Evolutionary conservation across 2,329 filamentous ascomycete genomes (phyloP).

Genomic region (Neurospora sp.): DNA sequence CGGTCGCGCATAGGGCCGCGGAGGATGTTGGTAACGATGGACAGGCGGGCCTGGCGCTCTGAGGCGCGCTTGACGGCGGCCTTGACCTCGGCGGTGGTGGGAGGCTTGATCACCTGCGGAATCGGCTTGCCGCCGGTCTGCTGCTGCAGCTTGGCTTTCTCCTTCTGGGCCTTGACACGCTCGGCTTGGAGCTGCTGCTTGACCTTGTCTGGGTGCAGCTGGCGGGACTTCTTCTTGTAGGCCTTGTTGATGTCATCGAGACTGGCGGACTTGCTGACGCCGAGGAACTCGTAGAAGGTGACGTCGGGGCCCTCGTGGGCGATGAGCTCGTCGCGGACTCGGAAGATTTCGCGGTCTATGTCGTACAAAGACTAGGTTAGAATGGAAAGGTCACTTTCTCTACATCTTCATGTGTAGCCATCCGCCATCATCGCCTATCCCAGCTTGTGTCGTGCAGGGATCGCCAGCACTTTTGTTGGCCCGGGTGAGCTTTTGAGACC

Average conservation of each 20-base stretch:
- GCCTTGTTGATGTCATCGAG: conserved; percentile 89
- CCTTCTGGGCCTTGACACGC: conserved; percentile 44
- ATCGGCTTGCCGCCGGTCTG: conserved; percentile 46
- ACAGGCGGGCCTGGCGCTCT: conserved; percentile 74
- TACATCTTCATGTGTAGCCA: neutral
- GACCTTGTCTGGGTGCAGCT: conserved; percentile 91
- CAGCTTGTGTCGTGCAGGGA: neutral
- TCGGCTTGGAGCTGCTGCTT: conserved; percentile 70
- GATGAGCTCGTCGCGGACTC: conserved; percentile 77
- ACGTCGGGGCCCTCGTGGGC: conserved; percentile 64
- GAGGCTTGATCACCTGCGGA: conserved; percentile 58
- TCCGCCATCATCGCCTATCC: neutral
- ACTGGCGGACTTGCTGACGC: conserved; percentile 59
- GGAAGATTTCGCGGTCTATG: conserved; percentile 94
- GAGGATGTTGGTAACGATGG: conserved; percentile 77
- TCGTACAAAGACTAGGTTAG: conserved; percentile 3
- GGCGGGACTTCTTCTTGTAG: conserved; percentile 77
- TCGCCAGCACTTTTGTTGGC: neutral
- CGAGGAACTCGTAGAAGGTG: conserved; percentile 93
- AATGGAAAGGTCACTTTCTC: neutral
- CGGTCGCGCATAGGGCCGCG: conserved; percentile 70
- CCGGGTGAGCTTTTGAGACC: neutral
- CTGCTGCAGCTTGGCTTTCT: conserved; percentile 38
- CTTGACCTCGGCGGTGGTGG: conserved; percentile 64
- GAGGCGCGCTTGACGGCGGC: conserved; percentile 70